Evolutionary conservation across 805 yeast species (phyloP), one percentile per base, ranked within the genome.

Genomic region (Saccharomycopsis sp.): DNA sequence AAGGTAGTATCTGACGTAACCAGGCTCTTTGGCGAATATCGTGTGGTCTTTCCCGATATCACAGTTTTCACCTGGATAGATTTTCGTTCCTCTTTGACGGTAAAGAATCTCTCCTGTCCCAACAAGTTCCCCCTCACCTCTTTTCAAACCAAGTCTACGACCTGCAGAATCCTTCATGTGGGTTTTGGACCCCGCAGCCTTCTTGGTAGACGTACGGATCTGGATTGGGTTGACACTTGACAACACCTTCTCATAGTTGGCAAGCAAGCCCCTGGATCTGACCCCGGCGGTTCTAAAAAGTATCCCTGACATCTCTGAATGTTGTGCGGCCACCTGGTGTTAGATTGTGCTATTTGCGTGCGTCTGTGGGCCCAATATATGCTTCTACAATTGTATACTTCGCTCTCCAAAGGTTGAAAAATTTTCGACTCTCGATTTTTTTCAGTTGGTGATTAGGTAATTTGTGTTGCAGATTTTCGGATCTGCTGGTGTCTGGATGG

Each of bases 131-230:
- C 94, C 91, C 67, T 92, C 97, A 61, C 86, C 81, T 53, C 80
- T 87, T 73, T 94, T 94, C 40, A 95, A 87, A 24, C 99, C 99
- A 54, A 94, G 75, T 68, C 98, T 79, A 71, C 95, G 84, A 76
- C 99, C 99, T 2, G 90, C 90, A 15, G 99, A 91, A 71, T 91
- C 97, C 69, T 87, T 86, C 83, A 87, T 91, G 64, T 87, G 88
- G 16, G 97, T 88, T 73, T 84, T 88, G n/a, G 97, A 90, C 65
- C 97, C 97, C 20, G 95, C 90, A 5, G 94, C 97, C 70, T 84
- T 87, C 73, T 94, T 94, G 15, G 97, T 90, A 24, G 99, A 97
- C 20, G 83, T 83, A 79, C 99, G 90, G 14, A 90, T 81, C 57
- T 75, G 79, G 21, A 44, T 44, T 16, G 48, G 48, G 21, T 44